Percentiles rank a stretch among this genome's conserved stretches.
These are phyloP conservation scores for Phytopythium mirpurense DNA, from an alignment of 352 stramenopile species.

Conservation along the genomic window DNA sequence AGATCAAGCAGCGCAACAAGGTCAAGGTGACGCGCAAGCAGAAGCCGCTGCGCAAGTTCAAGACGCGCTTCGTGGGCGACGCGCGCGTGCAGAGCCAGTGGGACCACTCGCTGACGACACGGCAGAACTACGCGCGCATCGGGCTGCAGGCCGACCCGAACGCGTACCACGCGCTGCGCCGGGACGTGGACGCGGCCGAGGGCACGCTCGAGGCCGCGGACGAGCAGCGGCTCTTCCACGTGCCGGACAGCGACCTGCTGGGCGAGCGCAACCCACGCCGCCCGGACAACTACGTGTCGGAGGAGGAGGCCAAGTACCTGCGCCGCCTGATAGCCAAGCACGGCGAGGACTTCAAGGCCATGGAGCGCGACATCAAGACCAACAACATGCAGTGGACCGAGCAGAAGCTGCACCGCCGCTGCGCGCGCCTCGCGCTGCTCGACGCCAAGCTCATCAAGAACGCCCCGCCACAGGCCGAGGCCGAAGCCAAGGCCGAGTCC, in stretches of 20 bases:
- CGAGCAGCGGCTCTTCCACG: slow-evolving; percentile 53
- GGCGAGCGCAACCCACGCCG: slow-evolving; percentile 68
- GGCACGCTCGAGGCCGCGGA: slow-evolving; percentile 42
- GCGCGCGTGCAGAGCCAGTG: slow-evolving; percentile 63
- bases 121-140: slow-evolving; percentile 78
- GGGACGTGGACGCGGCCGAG: slow-evolving; percentile 43
- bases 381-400: slow-evolving; percentile 85
- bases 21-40: slow-evolving; percentile 58
- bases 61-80: slow-evolving; percentile 69
- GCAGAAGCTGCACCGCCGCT: slow-evolving; percentile 63
- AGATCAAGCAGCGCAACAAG: slow-evolving; percentile 67
- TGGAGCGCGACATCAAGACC: slow-evolving; percentile 78
- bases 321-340: slow-evolving; percentile 66
- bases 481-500: too few relatives aligned
- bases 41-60: slow-evolving; percentile 73
- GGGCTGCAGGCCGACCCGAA: slow-evolving; percentile 68
- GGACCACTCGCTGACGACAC: slow-evolving; percentile 74
- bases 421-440: slow-evolving; percentile 63
- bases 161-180: slow-evolving; percentile 36
- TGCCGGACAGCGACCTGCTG: slow-evolving; percentile 77
- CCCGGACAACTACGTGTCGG: slow-evolving; percentile 72
- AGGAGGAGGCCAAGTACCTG: slow-evolving; percentile 74
- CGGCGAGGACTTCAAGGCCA: slow-evolving; percentile 67
- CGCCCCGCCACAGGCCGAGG: neutral
- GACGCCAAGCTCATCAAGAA: slow-evolving; percentile 69